Base-by-base conservation (phyloP, 345 rosid genomes). In the Hypericum androsaemum region DNA sequence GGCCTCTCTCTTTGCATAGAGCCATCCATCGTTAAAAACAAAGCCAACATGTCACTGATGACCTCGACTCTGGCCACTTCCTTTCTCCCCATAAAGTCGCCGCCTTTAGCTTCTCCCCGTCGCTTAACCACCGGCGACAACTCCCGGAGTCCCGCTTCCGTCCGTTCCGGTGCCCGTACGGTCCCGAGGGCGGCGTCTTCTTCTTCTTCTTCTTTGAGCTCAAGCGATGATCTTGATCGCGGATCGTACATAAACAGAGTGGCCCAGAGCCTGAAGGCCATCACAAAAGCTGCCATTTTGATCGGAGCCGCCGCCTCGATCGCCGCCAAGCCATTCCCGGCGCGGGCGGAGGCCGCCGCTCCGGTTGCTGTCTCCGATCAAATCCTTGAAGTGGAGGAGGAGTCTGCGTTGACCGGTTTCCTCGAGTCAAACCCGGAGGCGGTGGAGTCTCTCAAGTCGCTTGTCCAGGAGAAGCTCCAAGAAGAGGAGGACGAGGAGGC, bases 401-500 rank as follows among this genome's bases (percentile, higher is more conserved):
- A 53, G 8, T 12, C 52, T 2, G 66, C 81, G 0, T 52, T 82
- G 40, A 57, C 78, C 3, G 76, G 71, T 54, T 68, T 80, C 54
- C 72, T 80, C 15, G 80, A 64, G 16, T 70, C 82, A 7, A 76
- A 65, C 6, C 54, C 68, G 11, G 84, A 81, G 43, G 87, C 92
- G 10, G 43, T 76, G 10, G 72, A 76, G 32, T 66, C 78, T 5
- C 74, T 84, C n/a, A 80, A 78, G 54, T 65, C 77, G 7, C 70
- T 82, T 6, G 41, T 88, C 28, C 79, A 82, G 64, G 75, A 75
- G 52, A 82, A 84, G 81, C 83, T 88, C 10, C 85, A 84, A 57
- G 76, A 52, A 1, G 80, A 86, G n/a, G 87, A 84, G 52, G 82
- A 86, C 13, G 79, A 80, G 28, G 90, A 82, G 51, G 84, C 92